A percentile compares a stretch with the other conserved stretches of the same genome.
Evolutionary conservation across 2,329 filamentous ascomycete species (phyloP).

Genomic region (Calonectria hongkongensis): DNA sequence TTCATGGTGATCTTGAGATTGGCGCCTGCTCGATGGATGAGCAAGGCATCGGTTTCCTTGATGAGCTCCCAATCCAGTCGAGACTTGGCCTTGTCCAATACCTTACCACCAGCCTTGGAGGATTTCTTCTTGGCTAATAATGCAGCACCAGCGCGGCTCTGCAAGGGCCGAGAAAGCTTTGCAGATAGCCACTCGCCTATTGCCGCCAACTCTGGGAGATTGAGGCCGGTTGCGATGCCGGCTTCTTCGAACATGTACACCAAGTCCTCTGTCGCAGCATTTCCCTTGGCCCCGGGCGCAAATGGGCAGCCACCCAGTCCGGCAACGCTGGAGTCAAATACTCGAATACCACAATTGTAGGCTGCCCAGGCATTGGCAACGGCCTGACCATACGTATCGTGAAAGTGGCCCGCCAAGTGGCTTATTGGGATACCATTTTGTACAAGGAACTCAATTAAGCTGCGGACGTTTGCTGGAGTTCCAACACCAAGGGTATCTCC

Average conservation of each 20-base stretch:
- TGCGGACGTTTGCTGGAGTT: conserved; percentile 58
- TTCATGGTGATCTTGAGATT: conserved; percentile 56
- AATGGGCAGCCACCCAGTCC: conserved; percentile 38
- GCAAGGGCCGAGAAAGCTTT: conserved; percentile 68
- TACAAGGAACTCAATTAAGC: conserved; percentile 69
- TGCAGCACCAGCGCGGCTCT: conserved; percentile 68
- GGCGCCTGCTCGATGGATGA: conserved; percentile 55
- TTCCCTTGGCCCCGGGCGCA: conserved; percentile 39
- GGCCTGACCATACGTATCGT: conserved; percentile 83
- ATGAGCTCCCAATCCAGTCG: conserved; percentile 32
- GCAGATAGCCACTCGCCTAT: conserved; percentile 76
- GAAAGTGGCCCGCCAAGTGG: conserved; percentile 79
- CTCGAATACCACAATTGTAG: conserved; percentile 77
- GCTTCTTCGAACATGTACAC: conserved; percentile 36
- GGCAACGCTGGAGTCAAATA: conserved; percentile 73
- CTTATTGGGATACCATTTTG: conserved; percentile 72
- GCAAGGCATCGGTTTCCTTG: conserved; percentile 46
- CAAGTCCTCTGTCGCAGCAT: conserved; percentile 35
- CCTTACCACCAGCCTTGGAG: neutral
- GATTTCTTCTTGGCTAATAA: conserved; percentile 41
- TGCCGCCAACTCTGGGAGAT: conserved; percentile 69
- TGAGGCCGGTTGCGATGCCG: conserved; percentile 65
- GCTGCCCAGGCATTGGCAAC: conserved; percentile 79
- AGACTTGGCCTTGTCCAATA: neutral
- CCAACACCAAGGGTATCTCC: conserved; percentile 81